Evolutionary conservation across 2,329 filamentous ascomycete species (phyloP).

Genomic region (Verticillium dahliae): DNA sequence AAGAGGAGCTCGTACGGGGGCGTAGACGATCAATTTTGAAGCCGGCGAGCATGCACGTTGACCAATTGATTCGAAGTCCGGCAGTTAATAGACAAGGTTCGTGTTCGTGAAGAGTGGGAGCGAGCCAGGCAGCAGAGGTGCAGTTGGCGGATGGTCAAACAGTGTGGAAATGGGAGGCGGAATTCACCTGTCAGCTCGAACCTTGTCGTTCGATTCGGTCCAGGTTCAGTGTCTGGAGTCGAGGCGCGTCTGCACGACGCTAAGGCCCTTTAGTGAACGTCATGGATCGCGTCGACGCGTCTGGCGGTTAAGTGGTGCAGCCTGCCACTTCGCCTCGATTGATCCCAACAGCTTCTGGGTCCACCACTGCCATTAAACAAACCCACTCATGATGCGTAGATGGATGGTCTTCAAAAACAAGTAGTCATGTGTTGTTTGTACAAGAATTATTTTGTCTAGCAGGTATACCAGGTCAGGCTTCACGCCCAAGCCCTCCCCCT

Average conservation of each 20-base stretch:
- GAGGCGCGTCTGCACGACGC: neutral
- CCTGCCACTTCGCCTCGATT: too few species aligned
- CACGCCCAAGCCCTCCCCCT: neutral
- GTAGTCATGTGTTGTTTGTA: neutral
- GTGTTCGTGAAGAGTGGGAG: neutral
- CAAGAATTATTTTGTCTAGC: slow-evolving; percentile 2
- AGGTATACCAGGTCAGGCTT: neutral
- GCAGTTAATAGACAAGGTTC: neutral
- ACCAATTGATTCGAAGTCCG: neutral
- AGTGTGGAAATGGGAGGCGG: neutral
- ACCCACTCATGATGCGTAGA: neutral
- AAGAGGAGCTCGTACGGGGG: neutral
- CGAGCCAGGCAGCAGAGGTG: neutral
- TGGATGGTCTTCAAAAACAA: neutral
- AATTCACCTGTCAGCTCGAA: neutral
- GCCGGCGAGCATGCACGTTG: neutral
- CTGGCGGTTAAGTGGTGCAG: neutral
- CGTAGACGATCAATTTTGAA: neutral
- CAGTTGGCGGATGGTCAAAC: neutral
- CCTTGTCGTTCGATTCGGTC: neutral
- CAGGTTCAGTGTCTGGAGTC: neutral
- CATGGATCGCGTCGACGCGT: slow-evolving; percentile 1
- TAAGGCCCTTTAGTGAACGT: neutral
- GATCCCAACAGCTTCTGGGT: too few species aligned
- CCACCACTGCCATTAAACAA: neutral